Conservation (phyloP, 352 stramenopile genomes). For the Phytophthora boehmeriae region DNA sequence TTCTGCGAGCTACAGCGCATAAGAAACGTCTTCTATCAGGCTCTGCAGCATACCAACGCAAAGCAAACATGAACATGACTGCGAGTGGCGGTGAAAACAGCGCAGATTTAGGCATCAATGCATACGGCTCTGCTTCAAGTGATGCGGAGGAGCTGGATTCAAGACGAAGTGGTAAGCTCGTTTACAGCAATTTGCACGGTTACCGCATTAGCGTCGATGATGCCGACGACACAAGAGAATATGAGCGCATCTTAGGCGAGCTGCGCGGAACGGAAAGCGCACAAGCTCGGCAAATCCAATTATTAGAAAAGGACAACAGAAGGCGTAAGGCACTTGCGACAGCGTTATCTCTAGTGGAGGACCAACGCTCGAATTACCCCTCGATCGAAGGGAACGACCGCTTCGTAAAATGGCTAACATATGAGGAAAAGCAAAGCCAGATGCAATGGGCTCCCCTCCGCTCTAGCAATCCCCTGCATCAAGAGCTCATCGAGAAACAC, state of each 20-base stretch:
- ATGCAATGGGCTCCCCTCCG: slow-evolving; percentile 67
- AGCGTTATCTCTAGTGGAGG: slow-evolving; percentile 39
- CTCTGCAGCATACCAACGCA: slow-evolving; percentile 28
- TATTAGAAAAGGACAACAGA: slow-evolving; percentile 35
- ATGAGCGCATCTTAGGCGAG: slow-evolving; percentile 76
- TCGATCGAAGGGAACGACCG: slow-evolving; percentile 37
- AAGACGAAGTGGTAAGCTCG: slow-evolving; percentile 24
- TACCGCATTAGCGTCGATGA: slow-evolving; percentile 75
- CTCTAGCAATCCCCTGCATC: slow-evolving; percentile 47
- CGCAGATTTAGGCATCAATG: slow-evolving; percentile 1
- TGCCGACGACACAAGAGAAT: slow-evolving; percentile 63
- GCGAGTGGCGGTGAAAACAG: neutral
- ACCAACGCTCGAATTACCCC: slow-evolving; percentile 64
- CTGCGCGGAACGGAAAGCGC: slow-evolving; percentile 57
- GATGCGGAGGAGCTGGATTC: slow-evolving; percentile 15
- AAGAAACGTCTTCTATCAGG: slow-evolving; percentile 44
- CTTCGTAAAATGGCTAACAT: slow-evolving; percentile 52
- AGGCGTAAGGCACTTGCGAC: slow-evolving; percentile 26
- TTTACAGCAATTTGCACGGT: slow-evolving; percentile 86
- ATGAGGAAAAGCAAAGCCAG: slow-evolving; percentile 41
- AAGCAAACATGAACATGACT: slow-evolving; percentile 6
- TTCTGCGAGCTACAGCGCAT: slow-evolving; percentile 39
- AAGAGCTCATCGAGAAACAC: slow-evolving; percentile 57
- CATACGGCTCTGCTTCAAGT: slow-evolving; percentile 4
- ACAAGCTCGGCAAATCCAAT: slow-evolving; percentile 31